Percentiles rank a stretch among this genome's conserved stretches.
Evolutionary conservation across 495 filamentous ascomycete species (phyloP).

Genomic region (Bryoglossum gracile): DNA sequence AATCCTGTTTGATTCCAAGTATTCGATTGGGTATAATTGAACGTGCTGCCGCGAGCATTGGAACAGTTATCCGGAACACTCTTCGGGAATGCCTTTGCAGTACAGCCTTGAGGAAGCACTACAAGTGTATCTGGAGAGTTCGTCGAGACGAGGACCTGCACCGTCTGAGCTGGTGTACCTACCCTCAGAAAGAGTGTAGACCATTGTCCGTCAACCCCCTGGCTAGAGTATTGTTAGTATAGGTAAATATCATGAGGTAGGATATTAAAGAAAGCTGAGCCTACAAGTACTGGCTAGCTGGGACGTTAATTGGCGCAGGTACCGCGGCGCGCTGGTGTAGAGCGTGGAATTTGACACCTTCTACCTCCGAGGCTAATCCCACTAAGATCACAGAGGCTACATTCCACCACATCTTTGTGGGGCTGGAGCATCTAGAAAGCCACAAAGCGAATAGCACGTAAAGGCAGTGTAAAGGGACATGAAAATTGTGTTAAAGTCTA

Average conservation of each 20-base stretch:
- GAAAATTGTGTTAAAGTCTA: no score
- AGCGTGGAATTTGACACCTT: neutral
- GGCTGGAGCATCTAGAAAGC: no score
- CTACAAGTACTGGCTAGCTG: slow-evolving; percentile 20
- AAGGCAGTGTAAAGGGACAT: no score
- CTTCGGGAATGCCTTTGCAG: slow-evolving; percentile 22
- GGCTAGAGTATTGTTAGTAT: slow-evolving; percentile 7
- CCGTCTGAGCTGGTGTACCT: slow-evolving; percentile 30
- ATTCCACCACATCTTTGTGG: neutral
- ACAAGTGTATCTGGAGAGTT: slow-evolving; percentile 29
- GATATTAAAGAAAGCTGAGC: neutral
- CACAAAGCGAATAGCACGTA: no score
- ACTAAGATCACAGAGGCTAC: neutral
- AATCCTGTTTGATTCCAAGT: slow-evolving; percentile 34
- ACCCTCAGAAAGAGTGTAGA: slow-evolving; percentile 28
- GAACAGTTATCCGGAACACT: slow-evolving; percentile 31
- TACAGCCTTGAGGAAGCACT: slow-evolving; percentile 31
- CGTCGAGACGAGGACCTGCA: slow-evolving; percentile 30
- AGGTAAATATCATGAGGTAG: neutral
- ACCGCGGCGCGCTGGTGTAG: neutral
- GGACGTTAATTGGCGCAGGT: slow-evolving; percentile 4
- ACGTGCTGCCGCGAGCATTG: slow-evolving; percentile 36
- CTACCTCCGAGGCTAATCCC: neutral
- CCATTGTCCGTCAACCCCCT: slow-evolving; percentile 35
- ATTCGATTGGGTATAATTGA: slow-evolving; percentile 37